A percentile compares a stretch with the other conserved stretches of the same genome.
Conservation (phyloP, 768 basidiomycete species). For the Grammothele lineata region DNA sequence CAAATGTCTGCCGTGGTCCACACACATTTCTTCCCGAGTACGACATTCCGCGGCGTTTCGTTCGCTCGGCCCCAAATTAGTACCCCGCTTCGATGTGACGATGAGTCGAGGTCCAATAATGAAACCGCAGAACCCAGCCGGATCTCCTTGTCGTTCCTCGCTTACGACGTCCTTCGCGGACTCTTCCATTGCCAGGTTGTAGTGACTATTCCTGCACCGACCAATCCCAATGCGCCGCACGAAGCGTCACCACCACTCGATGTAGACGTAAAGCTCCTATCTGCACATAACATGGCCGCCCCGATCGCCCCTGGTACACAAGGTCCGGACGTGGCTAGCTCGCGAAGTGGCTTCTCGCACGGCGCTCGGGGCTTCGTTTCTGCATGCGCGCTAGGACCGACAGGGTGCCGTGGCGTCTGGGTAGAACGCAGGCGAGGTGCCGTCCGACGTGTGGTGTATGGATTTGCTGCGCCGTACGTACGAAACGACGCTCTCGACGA, state of each 20-base stretch:
- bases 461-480: slow-evolving; percentile 27
- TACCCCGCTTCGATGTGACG: too few species aligned
- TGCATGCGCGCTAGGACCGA: slow-evolving; percentile 41
- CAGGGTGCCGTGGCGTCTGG: slow-evolving; percentile 53
- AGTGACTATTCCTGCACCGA: slow-evolving; percentile 18
- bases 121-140: slow-evolving; percentile 23
- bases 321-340: slow-evolving; percentile 21
- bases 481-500: slow-evolving; percentile 3
- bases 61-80: slow-evolving; percentile 10
- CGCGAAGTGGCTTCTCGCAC: slow-evolving; percentile 18
- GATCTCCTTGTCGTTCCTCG: slow-evolving; percentile 43
- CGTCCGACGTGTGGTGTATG: slow-evolving; percentile 40
- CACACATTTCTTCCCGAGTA: slow-evolving; percentile 13
- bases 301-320: slow-evolving; percentile 14
- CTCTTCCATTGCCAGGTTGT: slow-evolving; percentile 46
- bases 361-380: slow-evolving; percentile 45
- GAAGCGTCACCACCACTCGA: slow-evolving; percentile 19
- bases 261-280: slow-evolving; percentile 39
- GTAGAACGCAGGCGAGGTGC: slow-evolving; percentile 44
- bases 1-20: slow-evolving; percentile 8
- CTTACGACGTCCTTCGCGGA: slow-evolving; percentile 39
- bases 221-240: neutral
- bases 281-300: slow-evolving; percentile 39
- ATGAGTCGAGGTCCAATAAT: too few species aligned
- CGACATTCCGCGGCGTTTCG: slow-evolving; percentile 35